A percentile compares a stretch with the other conserved stretches of the same genome.
These are phyloP conservation scores for Fusarium xylarioides DNA, from an alignment of 2,329 filamentous ascomycete genomes.

Conservation along the genomic window DNA sequence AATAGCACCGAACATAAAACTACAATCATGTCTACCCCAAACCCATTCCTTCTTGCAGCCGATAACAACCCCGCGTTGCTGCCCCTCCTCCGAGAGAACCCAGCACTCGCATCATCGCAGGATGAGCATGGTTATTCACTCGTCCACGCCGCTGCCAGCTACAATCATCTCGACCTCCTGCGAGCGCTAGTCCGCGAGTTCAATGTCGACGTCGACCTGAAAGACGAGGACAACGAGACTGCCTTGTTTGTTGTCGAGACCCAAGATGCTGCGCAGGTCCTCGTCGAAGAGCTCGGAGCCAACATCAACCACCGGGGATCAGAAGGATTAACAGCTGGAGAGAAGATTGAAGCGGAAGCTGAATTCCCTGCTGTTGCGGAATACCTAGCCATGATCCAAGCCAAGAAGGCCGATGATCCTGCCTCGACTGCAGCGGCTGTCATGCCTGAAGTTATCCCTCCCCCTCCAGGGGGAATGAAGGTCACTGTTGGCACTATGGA, in stretches of 20 bases:
- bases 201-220: constrained; percentile 79
- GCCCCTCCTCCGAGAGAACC: constrained; percentile 76
- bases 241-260: constrained; percentile 94
- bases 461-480: constrained; percentile 78
- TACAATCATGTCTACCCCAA: constrained; percentile 48
- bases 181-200: constrained; percentile 79
- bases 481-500: constrained; percentile 81
- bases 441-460: constrained; percentile 59
- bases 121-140: constrained; percentile 95
- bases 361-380: constrained; percentile 37
- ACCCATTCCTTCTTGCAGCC: constrained; percentile 80
- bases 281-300: constrained; percentile 84
- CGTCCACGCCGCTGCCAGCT: constrained; percentile 91
- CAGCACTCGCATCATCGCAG: constrained; percentile 79
- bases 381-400: constrained; percentile 35
- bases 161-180: constrained; percentile 85
- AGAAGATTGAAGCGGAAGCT: constrained; percentile 68
- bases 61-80: constrained; percentile 81
- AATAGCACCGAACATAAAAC: background rate
- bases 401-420: constrained; percentile 43
- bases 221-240: constrained; percentile 92
- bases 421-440: constrained; percentile 41
- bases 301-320: constrained; percentile 72
- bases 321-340: constrained; percentile 81
- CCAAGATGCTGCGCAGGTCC: constrained; percentile 76